Evolutionary conservation across 1,284 basidiomycete genomes (phyloP), one percentile per base, ranked within the genome.

Genomic region (Ganoderma boninense): DNA sequence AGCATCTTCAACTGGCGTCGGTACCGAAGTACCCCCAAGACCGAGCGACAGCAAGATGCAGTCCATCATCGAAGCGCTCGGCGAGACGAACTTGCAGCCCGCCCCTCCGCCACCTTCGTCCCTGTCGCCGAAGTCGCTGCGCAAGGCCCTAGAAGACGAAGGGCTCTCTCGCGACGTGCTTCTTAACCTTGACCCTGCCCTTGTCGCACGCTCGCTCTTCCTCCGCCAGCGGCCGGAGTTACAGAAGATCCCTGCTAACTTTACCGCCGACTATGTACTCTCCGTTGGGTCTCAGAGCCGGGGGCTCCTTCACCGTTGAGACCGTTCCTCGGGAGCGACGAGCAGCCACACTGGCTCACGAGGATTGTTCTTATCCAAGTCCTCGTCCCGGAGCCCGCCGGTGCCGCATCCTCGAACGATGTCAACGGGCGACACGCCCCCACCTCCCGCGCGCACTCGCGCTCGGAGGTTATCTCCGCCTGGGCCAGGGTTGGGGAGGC

Each of bases 281-380:
- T 79, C 77, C 32, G 59, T 76, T 38, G 78, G 80, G 26, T 38
- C 73, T 5, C 65, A 11, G 68, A 68, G 65, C 18, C 66, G 2
- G 65, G 69, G 7, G 56, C 59, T 10, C 56, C 66, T 18, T 16
- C 70, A 20, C 23, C 68, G 20, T 72, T 75, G 67, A 75, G 67
- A 8, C 81, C 84, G 16, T 86, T 94, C 49, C 88, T 92, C 73
- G 93, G 93, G 7, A 90, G 82, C 70, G 90, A 92, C 46, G 88
- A 90, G 4, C 84, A 84, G 49, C 92, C 93, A 1, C 92, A 95
- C 77, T 95, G 93, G 93, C 81, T 95, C 54, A 95, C 94, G 7
- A 90, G 88, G 72, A 79, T 92, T 13, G 81, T 95, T 10, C 79
- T 95, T 2, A 79, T 90, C 64, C 92, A 93, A 77, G 87, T 94